Evolutionary conservation across 2,329 filamentous ascomycete species (phyloP).

Genomic region (Lachnellula willkommii): DNA sequence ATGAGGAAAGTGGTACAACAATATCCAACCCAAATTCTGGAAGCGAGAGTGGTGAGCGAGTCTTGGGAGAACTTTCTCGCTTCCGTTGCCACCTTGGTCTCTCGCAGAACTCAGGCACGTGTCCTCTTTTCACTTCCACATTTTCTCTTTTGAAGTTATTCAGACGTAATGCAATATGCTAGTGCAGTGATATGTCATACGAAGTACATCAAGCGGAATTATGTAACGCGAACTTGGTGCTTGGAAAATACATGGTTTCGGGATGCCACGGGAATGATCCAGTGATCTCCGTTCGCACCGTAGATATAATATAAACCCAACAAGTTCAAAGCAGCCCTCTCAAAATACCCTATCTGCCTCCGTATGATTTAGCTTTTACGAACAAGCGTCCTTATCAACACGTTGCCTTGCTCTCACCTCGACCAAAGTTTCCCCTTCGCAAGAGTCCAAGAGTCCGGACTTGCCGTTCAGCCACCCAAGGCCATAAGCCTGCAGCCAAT

Average conservation of each 20-base stretch:
- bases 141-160: neutral
- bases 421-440: too few species aligned
- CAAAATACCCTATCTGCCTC: too few species aligned
- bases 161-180: neutral
- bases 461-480: neutral
- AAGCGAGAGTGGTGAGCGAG: neutral
- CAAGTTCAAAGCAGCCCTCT: too few species aligned
- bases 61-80: neutral
- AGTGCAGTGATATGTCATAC: neutral
- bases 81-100: neutral
- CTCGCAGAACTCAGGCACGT: neutral
- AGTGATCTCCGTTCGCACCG: too few species aligned
- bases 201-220: neutral
- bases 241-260: neutral
- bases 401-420: too few species aligned
- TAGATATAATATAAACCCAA: too few species aligned
- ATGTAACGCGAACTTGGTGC: neutral
- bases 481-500: neutral
- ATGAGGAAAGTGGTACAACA: neutral
- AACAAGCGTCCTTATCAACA: too few species aligned
- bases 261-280: neutral
- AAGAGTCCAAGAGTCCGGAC: too few species aligned
- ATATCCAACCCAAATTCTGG: neutral
- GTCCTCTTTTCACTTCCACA: neutral
- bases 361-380: too few species aligned